A percentile compares a stretch with the other conserved stretches of the same genome.
Evolutionary conservation across 306 rosid genomes (phyloP).

Genomic region (Alnus rubra): DNA sequence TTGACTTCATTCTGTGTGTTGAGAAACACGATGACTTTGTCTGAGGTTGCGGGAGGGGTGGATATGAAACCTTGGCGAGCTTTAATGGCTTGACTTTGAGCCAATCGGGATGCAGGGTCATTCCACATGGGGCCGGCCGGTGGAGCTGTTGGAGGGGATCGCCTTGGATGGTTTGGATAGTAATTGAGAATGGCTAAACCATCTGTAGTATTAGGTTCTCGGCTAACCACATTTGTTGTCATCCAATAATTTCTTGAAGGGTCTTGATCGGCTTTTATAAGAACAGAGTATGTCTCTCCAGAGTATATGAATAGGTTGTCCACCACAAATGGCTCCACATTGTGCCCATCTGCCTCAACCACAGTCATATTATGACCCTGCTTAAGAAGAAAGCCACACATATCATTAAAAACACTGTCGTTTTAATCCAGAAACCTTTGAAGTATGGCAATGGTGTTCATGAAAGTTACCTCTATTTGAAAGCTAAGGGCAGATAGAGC

Average conservation of each 20-base stretch:
- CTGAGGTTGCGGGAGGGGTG: slow-evolving; percentile 59
- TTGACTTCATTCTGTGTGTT: slow-evolving; percentile 68
- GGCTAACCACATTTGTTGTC: slow-evolving; percentile 62
- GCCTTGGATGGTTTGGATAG: slow-evolving; percentile 80
- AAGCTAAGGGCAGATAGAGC: slow-evolving; percentile 81
- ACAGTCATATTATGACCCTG: slow-evolving; percentile 94
- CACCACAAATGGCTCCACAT: slow-evolving; percentile 78
- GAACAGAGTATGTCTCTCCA: slow-evolving; percentile 87
- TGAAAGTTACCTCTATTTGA: slow-evolving; percentile 63
- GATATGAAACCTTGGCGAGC: slow-evolving; percentile 47
- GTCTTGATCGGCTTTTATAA: slow-evolving; percentile 67
- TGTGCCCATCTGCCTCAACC: slow-evolving; percentile 91
- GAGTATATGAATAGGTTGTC: slow-evolving; percentile 74
- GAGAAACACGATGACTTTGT: slow-evolving; percentile 70
- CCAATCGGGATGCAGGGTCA: slow-evolving; percentile 33
- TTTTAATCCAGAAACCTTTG: not conserved
- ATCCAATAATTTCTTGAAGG: slow-evolving; percentile 84
- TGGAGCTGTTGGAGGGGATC: slow-evolving; percentile 51
- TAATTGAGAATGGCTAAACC: slow-evolving; percentile 72
- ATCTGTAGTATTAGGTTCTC: slow-evolving; percentile 53
- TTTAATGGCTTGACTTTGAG: slow-evolving; percentile 70
- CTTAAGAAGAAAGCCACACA: not conserved
- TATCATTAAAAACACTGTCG: not conserved
- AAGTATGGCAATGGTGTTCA: not conserved
- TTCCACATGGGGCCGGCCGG: slow-evolving; percentile 72